Percentiles rank a stretch among this genome's conserved stretches.
Evolutionary conservation across 2,329 filamentous ascomycete species (phyloP).

Genomic region (Grosmannia serpens): DNA sequence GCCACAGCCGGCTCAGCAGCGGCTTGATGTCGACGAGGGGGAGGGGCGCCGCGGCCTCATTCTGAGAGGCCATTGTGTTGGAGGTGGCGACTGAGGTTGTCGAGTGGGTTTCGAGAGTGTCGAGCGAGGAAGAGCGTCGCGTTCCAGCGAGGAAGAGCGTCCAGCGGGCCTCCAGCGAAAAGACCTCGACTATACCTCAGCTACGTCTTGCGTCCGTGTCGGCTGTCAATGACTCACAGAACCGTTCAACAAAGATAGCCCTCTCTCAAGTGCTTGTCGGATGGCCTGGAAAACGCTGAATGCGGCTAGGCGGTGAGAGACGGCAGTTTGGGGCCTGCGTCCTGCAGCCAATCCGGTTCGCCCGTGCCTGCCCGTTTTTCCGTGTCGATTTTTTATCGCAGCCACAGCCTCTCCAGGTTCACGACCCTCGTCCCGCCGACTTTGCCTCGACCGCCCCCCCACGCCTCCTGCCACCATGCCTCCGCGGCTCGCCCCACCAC

Average conservation of each 20-base stretch:
- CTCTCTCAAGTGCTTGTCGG: too few relatives aligned
- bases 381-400: background rate
- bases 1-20: conserved; percentile 64
- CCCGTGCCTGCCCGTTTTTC: background rate
- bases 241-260: too few relatives aligned
- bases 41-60: background rate
- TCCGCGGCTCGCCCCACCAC: background rate
- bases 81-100: background rate
- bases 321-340: conserved; percentile 1
- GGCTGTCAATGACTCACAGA: background rate
- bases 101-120: background rate
- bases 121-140: too few relatives aligned
- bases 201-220: too few relatives aligned
- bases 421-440: background rate
- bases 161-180: too few relatives aligned
- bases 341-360: background rate
- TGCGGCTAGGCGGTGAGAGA: conserved; percentile 4
- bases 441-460: too few relatives aligned
- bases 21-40: conserved; percentile 50
- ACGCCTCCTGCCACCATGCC: conserved; percentile 2
- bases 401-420: too few relatives aligned
- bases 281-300: background rate
- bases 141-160: too few relatives aligned
- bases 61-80: conserved; percentile 5
- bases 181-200: too few relatives aligned